Percentiles rank a stretch among this genome's conserved stretches.
Evolutionary conservation across 2,329 filamentous ascomycete genomes (phyloP).

Genomic region (Calonectria hawksworthii): DNA sequence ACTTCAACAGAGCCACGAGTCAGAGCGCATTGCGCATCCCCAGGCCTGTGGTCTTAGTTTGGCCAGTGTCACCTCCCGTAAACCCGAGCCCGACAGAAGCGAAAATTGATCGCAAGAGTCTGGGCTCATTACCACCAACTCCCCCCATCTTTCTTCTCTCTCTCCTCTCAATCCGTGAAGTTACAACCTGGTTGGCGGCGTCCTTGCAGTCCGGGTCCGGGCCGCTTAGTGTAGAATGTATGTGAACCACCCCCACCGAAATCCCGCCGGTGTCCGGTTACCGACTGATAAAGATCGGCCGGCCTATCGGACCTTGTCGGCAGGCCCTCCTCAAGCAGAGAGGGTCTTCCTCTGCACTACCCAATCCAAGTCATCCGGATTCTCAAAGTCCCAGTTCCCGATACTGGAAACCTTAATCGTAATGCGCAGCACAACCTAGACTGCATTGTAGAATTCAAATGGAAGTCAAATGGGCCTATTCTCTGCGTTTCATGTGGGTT

Average conservation of each 20-base stretch:
- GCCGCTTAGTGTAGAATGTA: background rate
- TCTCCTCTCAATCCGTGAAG: background rate
- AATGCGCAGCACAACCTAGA: background rate
- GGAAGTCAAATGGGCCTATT: background rate
- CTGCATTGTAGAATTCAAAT: background rate
- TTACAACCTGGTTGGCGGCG: background rate
- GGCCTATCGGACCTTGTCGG: background rate
- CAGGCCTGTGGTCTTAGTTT: background rate
- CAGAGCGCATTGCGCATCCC: background rate
- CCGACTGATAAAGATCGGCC: constrained; percentile 5
- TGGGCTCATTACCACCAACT: background rate
- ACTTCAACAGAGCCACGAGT: background rate
- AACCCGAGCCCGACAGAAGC: background rate
- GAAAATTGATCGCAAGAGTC: background rate
- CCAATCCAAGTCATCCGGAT: background rate
- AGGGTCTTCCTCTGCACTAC: background rate
- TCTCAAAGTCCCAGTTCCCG: background rate
- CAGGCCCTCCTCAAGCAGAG: background rate
- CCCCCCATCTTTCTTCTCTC: too few species aligned
- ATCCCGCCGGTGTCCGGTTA: constrained; percentile 11
- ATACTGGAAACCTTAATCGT: background rate
- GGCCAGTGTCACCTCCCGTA: background rate
- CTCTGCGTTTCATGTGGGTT: background rate
- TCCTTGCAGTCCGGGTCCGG: background rate
- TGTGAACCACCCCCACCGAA: background rate